These are phyloP conservation scores for Dictyostelium purpureum DNA, from an alignment of 78 protist genomes.

Conservation along the genomic window DNA sequence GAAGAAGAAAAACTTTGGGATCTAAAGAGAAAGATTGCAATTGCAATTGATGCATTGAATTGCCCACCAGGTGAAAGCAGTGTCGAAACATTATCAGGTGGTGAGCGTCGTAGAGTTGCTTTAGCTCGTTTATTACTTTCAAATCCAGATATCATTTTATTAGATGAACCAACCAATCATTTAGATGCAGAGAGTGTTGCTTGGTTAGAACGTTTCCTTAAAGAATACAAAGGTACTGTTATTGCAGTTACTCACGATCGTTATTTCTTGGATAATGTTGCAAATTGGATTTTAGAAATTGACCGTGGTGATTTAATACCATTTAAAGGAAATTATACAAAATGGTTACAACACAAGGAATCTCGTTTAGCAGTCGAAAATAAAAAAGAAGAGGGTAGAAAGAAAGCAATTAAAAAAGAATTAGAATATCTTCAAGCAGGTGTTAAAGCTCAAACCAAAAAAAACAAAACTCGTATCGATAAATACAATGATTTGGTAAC, in stretches of 20 bases:
- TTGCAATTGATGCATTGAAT: conserved; percentile 71
- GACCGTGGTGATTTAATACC: conserved; percentile 78
- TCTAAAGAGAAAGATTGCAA: conserved; percentile 69
- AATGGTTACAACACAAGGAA: conserved; percentile 78
- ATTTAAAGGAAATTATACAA: conserved; percentile 77
- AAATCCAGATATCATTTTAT: conserved; percentile 77
- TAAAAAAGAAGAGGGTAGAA: conserved; percentile 71
- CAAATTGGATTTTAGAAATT: conserved; percentile 85
- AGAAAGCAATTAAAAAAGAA: conserved; percentile 75
- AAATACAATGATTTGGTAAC: conserved; percentile 53
- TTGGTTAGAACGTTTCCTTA: conserved; percentile 81
- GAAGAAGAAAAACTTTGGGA: conserved; percentile 71
- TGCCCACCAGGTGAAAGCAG: conserved; percentile 73
- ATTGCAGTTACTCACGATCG: conserved; percentile 91
- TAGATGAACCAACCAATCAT: conserved; percentile 90
- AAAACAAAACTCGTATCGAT: conserved; percentile 41
- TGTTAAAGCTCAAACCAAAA: conserved; percentile 80
- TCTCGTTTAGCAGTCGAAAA: conserved; percentile 42
- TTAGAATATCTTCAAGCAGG: conserved; percentile 68
- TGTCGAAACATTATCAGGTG: conserved; percentile 68
- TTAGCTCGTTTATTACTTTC: conserved; percentile 79
- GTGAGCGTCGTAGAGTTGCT: conserved; percentile 85
- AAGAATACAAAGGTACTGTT: conserved; percentile 80
- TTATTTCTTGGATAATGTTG: conserved; percentile 85
- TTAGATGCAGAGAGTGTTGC: conserved; percentile 85